Evolutionary conservation across 176 grass and related monocot genomes (phyloP).

Genomic region (Triticum timopheevii): DNA sequence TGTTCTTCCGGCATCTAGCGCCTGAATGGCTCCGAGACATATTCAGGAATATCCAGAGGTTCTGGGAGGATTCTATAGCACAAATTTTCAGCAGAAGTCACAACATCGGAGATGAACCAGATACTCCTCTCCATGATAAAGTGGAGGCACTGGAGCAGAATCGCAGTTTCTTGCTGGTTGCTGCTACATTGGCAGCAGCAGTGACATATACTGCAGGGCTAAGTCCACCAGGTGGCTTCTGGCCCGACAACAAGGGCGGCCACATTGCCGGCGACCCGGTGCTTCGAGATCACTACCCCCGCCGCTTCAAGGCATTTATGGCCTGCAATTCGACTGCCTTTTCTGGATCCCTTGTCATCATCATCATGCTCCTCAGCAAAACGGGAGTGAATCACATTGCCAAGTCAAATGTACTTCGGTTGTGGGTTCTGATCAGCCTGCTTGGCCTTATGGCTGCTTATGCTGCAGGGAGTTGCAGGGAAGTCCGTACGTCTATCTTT

Average conservation of each 20-base stretch:
- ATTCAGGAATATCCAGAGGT: background rate
- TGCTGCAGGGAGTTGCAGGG: conserved; percentile 41
- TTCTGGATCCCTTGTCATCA: conserved; percentile 36
- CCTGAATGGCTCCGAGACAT: background rate
- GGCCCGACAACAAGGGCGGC: background rate
- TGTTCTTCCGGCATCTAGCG: conserved; percentile 32
- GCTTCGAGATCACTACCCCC: conserved; percentile 24
- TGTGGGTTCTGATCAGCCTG: conserved; percentile 31
- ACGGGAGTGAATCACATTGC: conserved; percentile 4
- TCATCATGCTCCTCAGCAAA: conserved; percentile 38
- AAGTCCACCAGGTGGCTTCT: background rate
- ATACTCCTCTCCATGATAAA: background rate
- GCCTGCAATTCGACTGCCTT: conserved; percentile 35
- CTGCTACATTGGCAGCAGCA: conserved; percentile 26
- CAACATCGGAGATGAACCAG: conserved; percentile 5
- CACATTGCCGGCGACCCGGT: conserved; percentile 20
- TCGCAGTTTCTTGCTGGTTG: conserved; percentile 38
- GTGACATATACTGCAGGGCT: conserved; percentile 35
- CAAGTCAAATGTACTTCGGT: conserved; percentile 24
- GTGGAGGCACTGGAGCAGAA: conserved; percentile 33
- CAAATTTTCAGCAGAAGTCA: background rate
- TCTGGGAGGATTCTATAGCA: conserved; percentile 11
- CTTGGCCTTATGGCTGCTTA: conserved; percentile 32
- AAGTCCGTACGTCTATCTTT: conserved; percentile 35
- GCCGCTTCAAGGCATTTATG: conserved; percentile 40